Base-by-base conservation (phyloP, 2,329 filamentous ascomycete species). In the Trichoderma afroharzianum region DNA sequence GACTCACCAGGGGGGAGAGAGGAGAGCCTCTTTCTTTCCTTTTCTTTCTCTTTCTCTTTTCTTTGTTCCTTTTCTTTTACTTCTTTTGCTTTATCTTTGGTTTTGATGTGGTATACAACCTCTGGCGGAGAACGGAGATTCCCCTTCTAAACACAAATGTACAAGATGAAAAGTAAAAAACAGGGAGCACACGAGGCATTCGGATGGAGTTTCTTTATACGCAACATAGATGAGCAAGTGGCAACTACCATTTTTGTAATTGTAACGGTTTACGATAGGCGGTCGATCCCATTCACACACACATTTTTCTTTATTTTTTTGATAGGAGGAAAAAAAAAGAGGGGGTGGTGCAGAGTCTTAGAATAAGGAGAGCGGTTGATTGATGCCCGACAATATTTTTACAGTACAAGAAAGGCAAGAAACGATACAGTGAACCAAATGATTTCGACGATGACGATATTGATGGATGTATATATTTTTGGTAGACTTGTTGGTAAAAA, bases 221-320 rank as follows among this genome's bases (percentile, higher is more conserved):
- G 73, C 68, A 64, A 72, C 66, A 75, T 77, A 76, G 75, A 77
- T 71, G 73, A 71, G 71, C 73, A 67, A 72, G 69, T 72, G 72
- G 74, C 71, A 72, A 74, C 74, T 72, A 72, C 66, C 58, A 72
- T 70, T 50, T 67, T 72, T 78, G 75, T 78, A 76, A 74, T 77
- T 76, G 68, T 77, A 75, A 77, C 72, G 76, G 72, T 76, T 62
- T 72, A 76, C 72, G 72, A 75, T 72, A 58, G 21, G 62, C 36
- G 33, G 59, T 59, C 33, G 47, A 32, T 62, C 47, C 18, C 39
- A 36, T 47, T 43, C 62, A 47, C 50, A 43, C 55, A 47, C 30
- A 63, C 14, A 3, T 43, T 33, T 18, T 9, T 66, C 7, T 55
- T 33, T 33, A 26, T 12, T 24, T 7, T 7, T 53, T 64, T 32